Percentiles rank a stretch among this genome's conserved stretches.
Evolutionary conservation across 2,329 filamentous ascomycete genomes (phyloP).

Genomic region (Fusarium sp.): DNA sequence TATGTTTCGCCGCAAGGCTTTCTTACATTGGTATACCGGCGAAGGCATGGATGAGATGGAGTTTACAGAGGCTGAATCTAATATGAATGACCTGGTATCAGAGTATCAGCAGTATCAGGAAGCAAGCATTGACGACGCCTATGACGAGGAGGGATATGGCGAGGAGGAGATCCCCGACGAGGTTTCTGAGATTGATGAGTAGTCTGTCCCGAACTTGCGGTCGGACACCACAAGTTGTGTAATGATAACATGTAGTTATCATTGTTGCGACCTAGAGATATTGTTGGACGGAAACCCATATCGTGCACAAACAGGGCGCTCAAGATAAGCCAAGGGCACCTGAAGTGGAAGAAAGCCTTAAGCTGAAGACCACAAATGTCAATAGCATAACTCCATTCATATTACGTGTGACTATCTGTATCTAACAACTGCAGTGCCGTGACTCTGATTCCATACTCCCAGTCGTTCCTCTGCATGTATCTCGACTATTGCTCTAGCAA

Average conservation of each 20-base stretch:
- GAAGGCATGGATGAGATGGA: slow-evolving; percentile 97
- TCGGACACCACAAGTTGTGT: no score
- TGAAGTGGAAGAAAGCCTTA: no score
- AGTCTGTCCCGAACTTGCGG: background rate
- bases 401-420: no score
- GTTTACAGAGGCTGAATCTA: slow-evolving; percentile 99
- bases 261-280: no score
- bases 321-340: no score
- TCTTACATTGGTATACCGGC: slow-evolving; percentile 99
- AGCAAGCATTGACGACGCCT: slow-evolving; percentile 90
- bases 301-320: no score
- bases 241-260: no score
- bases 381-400: no score
- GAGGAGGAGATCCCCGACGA: background rate
- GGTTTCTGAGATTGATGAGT: background rate
- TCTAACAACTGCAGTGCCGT: no score
- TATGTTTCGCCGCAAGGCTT: slow-evolving; percentile 99
- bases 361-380: no score
- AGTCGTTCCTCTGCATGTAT: no score
- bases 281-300: no score
- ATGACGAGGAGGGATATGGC: slow-evolving; percentile 49
- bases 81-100: slow-evolving; percentile 99
- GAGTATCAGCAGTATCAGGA: slow-evolving; percentile 99
- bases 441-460: fast-evolving
- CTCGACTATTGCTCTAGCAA: background rate